Percentiles rank a stretch among this genome's conserved stretches.
Evolutionary conservation across 2,329 filamentous ascomycete species (phyloP).

Genomic region (Pyrenochaeta sp.): DNA sequence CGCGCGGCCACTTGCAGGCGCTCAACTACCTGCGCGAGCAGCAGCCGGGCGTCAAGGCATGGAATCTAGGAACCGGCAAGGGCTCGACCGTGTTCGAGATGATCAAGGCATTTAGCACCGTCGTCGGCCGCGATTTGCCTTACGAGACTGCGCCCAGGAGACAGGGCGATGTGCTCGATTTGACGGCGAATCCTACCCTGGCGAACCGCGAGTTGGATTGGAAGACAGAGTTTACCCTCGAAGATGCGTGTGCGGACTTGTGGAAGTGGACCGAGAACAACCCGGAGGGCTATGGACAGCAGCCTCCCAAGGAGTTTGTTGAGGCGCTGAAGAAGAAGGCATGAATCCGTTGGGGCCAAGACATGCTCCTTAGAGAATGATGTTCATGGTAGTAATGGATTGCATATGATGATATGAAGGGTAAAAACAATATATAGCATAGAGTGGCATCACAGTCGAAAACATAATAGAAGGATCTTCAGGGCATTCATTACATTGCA

Average conservation of each 20-base stretch:
- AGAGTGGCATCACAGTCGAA: no score
- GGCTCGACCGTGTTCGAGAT: slow-evolving; percentile 98
- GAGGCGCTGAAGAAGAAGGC: slow-evolving; percentile 56
- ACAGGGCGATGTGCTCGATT: slow-evolving; percentile 88
- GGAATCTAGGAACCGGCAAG: slow-evolving; percentile 94
- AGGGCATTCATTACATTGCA: no score
- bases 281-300: slow-evolving; percentile 90
- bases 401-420: background rate
- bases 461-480: no score
- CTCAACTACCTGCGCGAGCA: slow-evolving; percentile 87
- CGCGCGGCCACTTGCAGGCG: slow-evolving; percentile 83
- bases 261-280: slow-evolving; percentile 99
- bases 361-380: no score
- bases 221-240: slow-evolving; percentile 89
- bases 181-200: slow-evolving; percentile 87
- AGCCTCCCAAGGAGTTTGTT: slow-evolving; percentile 83
- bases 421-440: no score
- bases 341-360: no score
- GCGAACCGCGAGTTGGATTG: slow-evolving; percentile 90
- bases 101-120: slow-evolving; percentile 89
- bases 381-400: background rate
- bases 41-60: slow-evolving; percentile 88
- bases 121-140: slow-evolving; percentile 83
- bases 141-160: slow-evolving; percentile 87
- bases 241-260: slow-evolving; percentile 91